These are phyloP conservation scores for Seiridium cupressi DNA, from an alignment of 2,329 filamentous ascomycete species.

Conservation along the genomic window DNA sequence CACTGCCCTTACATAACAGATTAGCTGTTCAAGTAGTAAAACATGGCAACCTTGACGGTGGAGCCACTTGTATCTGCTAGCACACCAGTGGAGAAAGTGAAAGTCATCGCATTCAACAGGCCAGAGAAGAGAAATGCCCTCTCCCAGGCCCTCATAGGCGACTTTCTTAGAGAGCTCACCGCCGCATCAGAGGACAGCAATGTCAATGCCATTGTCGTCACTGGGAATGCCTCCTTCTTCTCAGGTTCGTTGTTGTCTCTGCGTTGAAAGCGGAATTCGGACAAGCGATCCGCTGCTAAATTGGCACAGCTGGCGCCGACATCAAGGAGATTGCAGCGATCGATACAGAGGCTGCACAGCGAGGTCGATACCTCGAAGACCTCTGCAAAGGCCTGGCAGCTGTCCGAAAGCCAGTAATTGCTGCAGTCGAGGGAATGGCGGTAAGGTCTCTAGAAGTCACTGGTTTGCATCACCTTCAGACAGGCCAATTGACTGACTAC, in stretches of 20 bases:
- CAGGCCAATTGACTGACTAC: background rate
- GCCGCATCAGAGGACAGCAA: conserved; percentile 17
- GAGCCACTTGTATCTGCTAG: conserved; percentile 1
- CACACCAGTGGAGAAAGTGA: conserved; percentile 1
- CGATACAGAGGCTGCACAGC: conserved; percentile 23
- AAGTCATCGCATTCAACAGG: conserved; percentile 34
- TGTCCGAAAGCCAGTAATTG: conserved; percentile 46
- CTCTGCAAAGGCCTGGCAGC: conserved; percentile 33
- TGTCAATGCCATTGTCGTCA: conserved; percentile 2
- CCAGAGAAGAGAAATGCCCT: conserved; percentile 59
- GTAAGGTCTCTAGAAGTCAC: conserved; percentile 28
- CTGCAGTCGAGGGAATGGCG: conserved; percentile 48
- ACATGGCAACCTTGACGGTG: background rate
- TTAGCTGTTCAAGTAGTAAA: background rate
- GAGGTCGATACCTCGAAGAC: conserved; percentile 34
- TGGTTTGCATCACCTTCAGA: background rate
- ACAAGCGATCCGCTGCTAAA: background rate
- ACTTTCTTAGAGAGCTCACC: conserved; percentile 33
- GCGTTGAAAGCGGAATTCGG: background rate
- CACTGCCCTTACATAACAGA: too few species aligned
- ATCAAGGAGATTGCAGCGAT: conserved; percentile 31
- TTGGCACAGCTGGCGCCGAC: conserved; percentile 28
- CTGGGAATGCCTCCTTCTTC: background rate
- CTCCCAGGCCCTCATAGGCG: conserved; percentile 46
- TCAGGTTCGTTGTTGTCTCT: background rate